phyloP scores from a whole-genome alignment of 495 filamentous ascomycete genomes.

The Neurospora sp. region DNA sequence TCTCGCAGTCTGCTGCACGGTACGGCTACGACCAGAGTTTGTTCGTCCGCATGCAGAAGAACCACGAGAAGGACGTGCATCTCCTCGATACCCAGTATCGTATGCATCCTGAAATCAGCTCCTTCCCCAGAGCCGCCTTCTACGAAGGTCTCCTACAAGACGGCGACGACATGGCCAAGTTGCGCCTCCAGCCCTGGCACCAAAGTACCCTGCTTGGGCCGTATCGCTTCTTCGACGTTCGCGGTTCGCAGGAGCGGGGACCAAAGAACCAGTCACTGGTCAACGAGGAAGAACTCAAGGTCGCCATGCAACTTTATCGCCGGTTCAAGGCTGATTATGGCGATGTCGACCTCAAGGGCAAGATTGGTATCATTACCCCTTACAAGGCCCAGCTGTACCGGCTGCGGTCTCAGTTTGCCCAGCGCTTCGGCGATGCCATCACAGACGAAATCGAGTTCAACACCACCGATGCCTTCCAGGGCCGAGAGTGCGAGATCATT shows the following conservation, averaged over 20 bases:
- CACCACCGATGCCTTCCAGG: constrained; percentile 96
- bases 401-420: constrained; percentile 60
- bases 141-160: constrained; percentile 83
- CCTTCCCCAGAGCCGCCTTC: constrained; percentile 81
- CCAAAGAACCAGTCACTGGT: constrained; percentile 77
- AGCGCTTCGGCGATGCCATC: constrained; percentile 63
- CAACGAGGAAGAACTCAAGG: constrained; percentile 75
- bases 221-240: constrained; percentile 96
- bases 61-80: constrained; percentile 82
- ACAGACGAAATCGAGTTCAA: constrained; percentile 84
- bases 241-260: constrained; percentile 71
- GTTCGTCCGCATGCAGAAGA: constrained; percentile 95
- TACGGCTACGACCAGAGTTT: constrained; percentile 97
- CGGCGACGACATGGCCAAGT: constrained; percentile 65
- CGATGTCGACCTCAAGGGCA: constrained; percentile 59
- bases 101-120: constrained; percentile 95
- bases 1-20: constrained; percentile 82
- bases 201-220: constrained; percentile 68
- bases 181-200: constrained; percentile 79
- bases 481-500: constrained; percentile 91
- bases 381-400: constrained; percentile 89
- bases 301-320: constrained; percentile 74
- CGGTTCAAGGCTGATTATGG: constrained; percentile 64
- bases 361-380: constrained; percentile 92
- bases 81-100: constrained; percentile 93